These are phyloP conservation scores for Isatis lusitanica DNA, from an alignment of 441 rosid genomes.

Conservation along the genomic window DNA sequence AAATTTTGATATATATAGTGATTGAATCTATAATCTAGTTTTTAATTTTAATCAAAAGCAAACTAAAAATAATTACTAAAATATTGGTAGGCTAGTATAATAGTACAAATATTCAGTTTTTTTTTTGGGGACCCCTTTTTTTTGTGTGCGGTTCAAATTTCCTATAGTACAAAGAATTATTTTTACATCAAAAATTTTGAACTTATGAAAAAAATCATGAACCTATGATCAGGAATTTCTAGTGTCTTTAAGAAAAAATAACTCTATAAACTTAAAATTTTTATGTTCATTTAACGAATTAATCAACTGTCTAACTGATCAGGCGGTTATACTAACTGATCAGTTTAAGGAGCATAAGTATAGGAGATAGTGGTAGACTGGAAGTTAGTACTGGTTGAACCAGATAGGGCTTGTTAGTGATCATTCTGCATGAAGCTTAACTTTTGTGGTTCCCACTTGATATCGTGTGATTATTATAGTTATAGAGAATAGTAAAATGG, in stretches of 20 bases:
- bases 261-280: background rate
- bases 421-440: slow-evolving; percentile 1
- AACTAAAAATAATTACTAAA: too few relatives aligned
- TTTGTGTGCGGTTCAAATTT: too few relatives aligned
- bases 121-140: too few relatives aligned
- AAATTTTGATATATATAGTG: background rate
- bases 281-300: background rate
- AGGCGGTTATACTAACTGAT: background rate
- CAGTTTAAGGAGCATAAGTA: background rate
- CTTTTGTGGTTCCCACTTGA: background rate
- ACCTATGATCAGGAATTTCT: too few relatives aligned
- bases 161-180: too few relatives aligned
- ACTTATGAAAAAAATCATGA: too few relatives aligned
- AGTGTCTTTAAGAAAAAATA: too few relatives aligned
- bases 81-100: too few relatives aligned
- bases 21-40: too few relatives aligned
- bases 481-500: background rate
- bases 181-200: too few relatives aligned
- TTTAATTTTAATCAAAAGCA: too few relatives aligned
- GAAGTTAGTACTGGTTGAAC: background rate
- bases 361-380: background rate
- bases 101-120: too few relatives aligned
- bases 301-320: background rate
- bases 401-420: slow-evolving; percentile 7
- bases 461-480: background rate